Base-by-base conservation (phyloP, 768 basidiomycete species). In the Cystobasidium tubakii region DNA sequence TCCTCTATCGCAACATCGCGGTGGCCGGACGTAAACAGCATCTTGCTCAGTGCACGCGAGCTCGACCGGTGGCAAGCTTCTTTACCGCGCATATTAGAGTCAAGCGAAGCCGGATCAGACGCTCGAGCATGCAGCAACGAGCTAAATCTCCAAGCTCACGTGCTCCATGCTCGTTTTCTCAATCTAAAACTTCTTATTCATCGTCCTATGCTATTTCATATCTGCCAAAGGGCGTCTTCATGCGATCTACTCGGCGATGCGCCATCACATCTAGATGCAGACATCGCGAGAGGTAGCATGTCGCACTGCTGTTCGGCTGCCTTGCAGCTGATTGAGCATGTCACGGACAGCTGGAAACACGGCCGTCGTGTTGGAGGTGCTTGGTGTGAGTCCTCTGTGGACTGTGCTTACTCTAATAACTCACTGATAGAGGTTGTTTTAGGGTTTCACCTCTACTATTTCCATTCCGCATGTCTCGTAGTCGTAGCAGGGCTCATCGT, bases 391-490 rank as follows among this genome's bases (percentile, higher is more conserved):
- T 39, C 25, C 6, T n/a, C 23, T 6, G 23, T 6, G 54, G 31
- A 4, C 6, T 6, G 19, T 6, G 7, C 54, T 57, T 25, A 6
- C 7, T 6, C 31, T 12, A 25, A 25, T 6, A 4, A 33, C 31
- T 9, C 25, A n/a, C 46, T 50, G 21, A 50, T 21, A 50, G 21
- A n/a, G 7, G 10, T 15, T 9, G 10, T 17, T 50, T 21, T n/a
- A 62, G 60, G 60, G 60, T 62, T 39, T n/a, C 60, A 62, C 19
- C 60, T 62, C 25, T 62, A 62, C 60, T 62, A 62, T 21, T 33
- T 62, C 15, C 60, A 62, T 39, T 62, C 60, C 17, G 60, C 60
- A 4, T 33, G 31, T 62, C 60, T 62, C 3, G 60, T 62, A 9
- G 4, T 62, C n/a, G 15, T 62, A 4, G 60, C 60, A 62, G 36